phyloP scores from a whole-genome alignment of 805 yeast species.

The Wickerhamiella parazyma region DNA sequence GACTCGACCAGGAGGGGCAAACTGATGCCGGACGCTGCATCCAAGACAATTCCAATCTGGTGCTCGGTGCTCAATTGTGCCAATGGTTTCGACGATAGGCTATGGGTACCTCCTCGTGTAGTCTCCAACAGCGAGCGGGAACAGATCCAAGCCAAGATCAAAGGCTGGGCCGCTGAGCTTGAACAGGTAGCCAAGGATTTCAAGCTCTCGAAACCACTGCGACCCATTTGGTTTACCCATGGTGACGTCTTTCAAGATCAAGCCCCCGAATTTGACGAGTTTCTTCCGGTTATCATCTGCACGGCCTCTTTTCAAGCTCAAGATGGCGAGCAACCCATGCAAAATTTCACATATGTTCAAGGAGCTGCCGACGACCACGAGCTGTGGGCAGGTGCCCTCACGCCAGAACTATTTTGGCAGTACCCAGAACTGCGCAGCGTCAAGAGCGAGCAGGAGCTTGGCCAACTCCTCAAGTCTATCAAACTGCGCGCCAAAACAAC shows the following conservation, averaged over 20 bases:
- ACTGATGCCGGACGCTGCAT: slow-evolving; percentile 69
- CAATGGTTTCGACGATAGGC: slow-evolving; percentile 30
- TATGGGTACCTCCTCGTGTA: slow-evolving; percentile 38
- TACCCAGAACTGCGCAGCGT: slow-evolving; percentile 25
- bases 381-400: slow-evolving; percentile 53
- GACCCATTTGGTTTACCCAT: slow-evolving; percentile 64
- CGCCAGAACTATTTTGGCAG: slow-evolving; percentile 46
- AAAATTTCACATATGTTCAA: slow-evolving; percentile 56
- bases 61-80: slow-evolving; percentile 60
- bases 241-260: slow-evolving; percentile 30
- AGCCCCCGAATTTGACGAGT: slow-evolving; percentile 25
- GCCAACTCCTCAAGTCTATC: slow-evolving; percentile 10
- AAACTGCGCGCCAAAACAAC: background rate
- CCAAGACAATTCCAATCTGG: slow-evolving; percentile 87
- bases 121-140: slow-evolving; percentile 45
- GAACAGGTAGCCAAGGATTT: slow-evolving; percentile 28
- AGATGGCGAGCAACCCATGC: slow-evolving; percentile 38
- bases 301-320: slow-evolving; percentile 51
- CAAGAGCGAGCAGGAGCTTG: slow-evolving; percentile 24
- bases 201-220: slow-evolving; percentile 36
- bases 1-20: slow-evolving; percentile 85
- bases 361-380: slow-evolving; percentile 96
- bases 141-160: slow-evolving; percentile 36
- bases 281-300: slow-evolving; percentile 37
- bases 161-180: slow-evolving; percentile 36